These are phyloP conservation scores for Graphilbum ipis-grandicollis DNA, from an alignment of 2,329 filamentous ascomycete genomes.

Conservation along the genomic window DNA sequence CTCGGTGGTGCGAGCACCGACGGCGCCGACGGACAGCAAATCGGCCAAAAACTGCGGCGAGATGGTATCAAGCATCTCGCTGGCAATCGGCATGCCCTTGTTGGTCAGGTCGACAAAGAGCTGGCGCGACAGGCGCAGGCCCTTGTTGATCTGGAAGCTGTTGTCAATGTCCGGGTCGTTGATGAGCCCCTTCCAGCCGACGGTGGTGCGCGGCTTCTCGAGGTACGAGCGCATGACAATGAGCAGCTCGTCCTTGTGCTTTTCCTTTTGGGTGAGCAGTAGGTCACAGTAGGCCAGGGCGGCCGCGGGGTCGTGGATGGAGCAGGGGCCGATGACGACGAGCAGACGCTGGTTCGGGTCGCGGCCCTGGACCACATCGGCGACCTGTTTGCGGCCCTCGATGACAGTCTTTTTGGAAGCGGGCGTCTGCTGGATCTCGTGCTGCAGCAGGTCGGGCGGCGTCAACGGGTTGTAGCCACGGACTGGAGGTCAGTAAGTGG, in stretches of 20 bases:
- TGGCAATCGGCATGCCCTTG: constrained; percentile 89
- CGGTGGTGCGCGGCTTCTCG: constrained; percentile 93
- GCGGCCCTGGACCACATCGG: constrained; percentile 41
- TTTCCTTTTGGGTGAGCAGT: constrained; percentile 65
- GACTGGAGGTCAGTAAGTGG: constrained; percentile 53
- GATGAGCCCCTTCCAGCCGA: constrained; percentile 97
- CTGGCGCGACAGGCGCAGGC: constrained; percentile 68
- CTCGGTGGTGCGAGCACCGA: constrained; percentile 93
- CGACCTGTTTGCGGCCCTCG: constrained; percentile 40
- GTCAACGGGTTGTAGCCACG: constrained; percentile 88
- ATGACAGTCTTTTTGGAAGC: constrained; percentile 44
- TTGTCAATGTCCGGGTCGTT: constrained; percentile 98
- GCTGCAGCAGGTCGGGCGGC: constrained; percentile 83
- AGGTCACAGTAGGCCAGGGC: constrained; percentile 86
- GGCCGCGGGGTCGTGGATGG: constrained; percentile 83
- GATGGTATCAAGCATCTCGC: constrained; percentile 96
- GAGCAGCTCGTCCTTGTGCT: constrained; percentile 74
- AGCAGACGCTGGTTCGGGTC: constrained; percentile 40
- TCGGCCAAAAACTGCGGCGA: constrained; percentile 94
- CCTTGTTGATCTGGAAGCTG: constrained; percentile 98
- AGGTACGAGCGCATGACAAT: constrained; percentile 98
- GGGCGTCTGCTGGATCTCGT: constrained; percentile 57
- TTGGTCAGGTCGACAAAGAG: constrained; percentile 84
- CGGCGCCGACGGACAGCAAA: constrained; percentile 74
- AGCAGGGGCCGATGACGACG: constrained; percentile 86